These are phyloP conservation scores for Euryodendron excelsum DNA, from an alignment of 148 eudicot genomes.

Conservation along the genomic window DNA sequence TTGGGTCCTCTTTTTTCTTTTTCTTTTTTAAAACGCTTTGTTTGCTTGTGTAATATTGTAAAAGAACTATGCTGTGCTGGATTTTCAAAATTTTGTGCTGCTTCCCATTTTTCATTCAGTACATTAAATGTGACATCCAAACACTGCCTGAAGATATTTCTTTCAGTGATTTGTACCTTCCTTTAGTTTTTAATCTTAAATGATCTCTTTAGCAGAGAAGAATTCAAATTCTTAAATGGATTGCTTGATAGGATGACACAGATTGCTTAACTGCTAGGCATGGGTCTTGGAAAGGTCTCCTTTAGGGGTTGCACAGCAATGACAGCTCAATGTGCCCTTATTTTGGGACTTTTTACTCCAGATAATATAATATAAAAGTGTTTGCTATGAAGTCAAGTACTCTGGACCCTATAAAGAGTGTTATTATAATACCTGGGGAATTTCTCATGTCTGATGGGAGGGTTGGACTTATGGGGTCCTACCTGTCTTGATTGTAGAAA, in stretches of 20 bases:
- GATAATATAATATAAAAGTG: neutral
- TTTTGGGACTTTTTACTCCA: neutral
- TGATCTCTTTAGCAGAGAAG: slow-evolving; percentile 6
- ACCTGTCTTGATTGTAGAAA: slow-evolving; percentile 26
- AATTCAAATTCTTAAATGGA: slow-evolving; percentile 16
- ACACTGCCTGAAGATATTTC: slow-evolving; percentile 2
- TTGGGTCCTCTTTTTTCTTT: slow-evolving; percentile 8
- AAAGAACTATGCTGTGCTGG: slow-evolving; percentile 18
- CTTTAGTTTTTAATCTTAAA: neutral
- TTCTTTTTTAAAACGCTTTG: too few species aligned
- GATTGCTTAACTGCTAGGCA: slow-evolving; percentile 19
- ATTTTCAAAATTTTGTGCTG: neutral
- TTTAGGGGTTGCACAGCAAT: slow-evolving; percentile 11
- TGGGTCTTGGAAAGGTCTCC: slow-evolving; percentile 14
- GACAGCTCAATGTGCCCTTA: slow-evolving; percentile 22
- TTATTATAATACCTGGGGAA: slow-evolving; percentile 7
- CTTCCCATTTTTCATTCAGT: slow-evolving; percentile 3
- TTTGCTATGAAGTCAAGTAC: slow-evolving; percentile 28
- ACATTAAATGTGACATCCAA: neutral
- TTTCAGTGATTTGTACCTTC: slow-evolving; percentile 10
- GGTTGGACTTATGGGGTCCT: slow-evolving; percentile 22
- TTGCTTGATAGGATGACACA: slow-evolving; percentile 20
- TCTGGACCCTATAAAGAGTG: slow-evolving; percentile 15
- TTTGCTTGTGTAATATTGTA: slow-evolving; percentile 2
- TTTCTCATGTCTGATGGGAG: slow-evolving; percentile 12